A percentile compares a stretch with the other conserved stretches of the same genome.
Conservation (phyloP, 2,329 filamentous ascomycete species). For the Epichloe amarillans region DNA sequence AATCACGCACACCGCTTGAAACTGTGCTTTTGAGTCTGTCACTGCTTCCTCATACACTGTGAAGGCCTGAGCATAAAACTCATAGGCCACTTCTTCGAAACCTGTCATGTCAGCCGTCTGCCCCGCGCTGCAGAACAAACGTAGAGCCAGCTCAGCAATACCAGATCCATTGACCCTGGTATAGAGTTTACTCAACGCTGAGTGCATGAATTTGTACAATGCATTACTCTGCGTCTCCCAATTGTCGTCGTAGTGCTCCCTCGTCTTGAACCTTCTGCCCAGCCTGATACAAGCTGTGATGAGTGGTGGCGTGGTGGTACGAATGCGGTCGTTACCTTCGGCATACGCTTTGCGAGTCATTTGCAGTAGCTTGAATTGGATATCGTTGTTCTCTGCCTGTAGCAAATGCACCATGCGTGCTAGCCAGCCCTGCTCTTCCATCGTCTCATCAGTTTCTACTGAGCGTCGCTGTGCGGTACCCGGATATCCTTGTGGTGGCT, state of each 20-base stretch:
- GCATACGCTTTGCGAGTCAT: slow-evolving; percentile 73
- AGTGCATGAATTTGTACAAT: slow-evolving; percentile 92
- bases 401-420: slow-evolving; percentile 85
- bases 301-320: slow-evolving; percentile 86
- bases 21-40: slow-evolving; percentile 90
- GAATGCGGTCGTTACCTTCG: slow-evolving; percentile 88
- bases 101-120: slow-evolving; percentile 84
- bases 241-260: slow-evolving; percentile 67
- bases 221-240: slow-evolving; percentile 55
- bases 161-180: slow-evolving; percentile 65
- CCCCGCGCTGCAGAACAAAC: slow-evolving; percentile 81
- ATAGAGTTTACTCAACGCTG: slow-evolving; percentile 74
- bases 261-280: slow-evolving; percentile 73
- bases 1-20: slow-evolving; percentile 93
- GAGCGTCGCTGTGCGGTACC: slow-evolving; percentile 63
- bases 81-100: slow-evolving; percentile 92
- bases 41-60: slow-evolving; percentile 96
- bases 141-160: slow-evolving; percentile 75
- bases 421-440: slow-evolving; percentile 96
- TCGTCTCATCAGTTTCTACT: slow-evolving; percentile 85
- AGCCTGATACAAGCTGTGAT: slow-evolving; percentile 85
- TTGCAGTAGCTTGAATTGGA: slow-evolving; percentile 87
- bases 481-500: slow-evolving; percentile 71
- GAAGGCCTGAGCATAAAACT: slow-evolving; percentile 96
- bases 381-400: slow-evolving; percentile 73